Conservation (phyloP, 257 asterid species). For the Fraxinus anomala region DNA sequence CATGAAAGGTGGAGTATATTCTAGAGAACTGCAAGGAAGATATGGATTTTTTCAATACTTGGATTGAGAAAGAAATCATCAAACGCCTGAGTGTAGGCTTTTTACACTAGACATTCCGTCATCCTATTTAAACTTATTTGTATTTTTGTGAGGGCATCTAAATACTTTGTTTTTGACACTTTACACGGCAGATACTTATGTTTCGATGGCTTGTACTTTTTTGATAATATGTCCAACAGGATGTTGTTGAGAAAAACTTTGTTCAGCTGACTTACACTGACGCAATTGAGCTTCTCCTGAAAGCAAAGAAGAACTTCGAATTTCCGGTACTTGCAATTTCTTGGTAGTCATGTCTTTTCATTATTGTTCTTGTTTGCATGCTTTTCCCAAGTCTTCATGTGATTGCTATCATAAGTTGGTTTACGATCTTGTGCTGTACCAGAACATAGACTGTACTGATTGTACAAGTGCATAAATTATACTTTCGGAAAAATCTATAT, state of each 20-base stretch:
- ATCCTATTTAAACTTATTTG: not conserved
- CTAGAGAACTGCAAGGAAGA: conserved; percentile 97
- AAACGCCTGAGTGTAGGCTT: conserved; percentile 63
- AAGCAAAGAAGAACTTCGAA: conserved; percentile 75
- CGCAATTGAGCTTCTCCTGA: conserved; percentile 73
- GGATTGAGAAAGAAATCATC: conserved; percentile 96
- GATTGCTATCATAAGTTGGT: not conserved
- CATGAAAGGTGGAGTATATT: conserved; percentile 69
- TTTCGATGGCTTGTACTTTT: conserved; percentile 31
- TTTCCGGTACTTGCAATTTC: conserved; percentile 62
- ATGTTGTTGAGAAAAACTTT: conserved; percentile 77
- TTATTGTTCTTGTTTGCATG: conserved; percentile 3
- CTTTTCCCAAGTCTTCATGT: not conserved
- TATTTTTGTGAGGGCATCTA: not conserved
- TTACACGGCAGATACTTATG: conserved; percentile 14
- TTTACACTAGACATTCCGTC: conserved; percentile 8
- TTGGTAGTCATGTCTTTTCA: conserved; percentile 8
- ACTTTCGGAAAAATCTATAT: not conserved
- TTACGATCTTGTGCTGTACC: not conserved
- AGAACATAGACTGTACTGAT: not conserved
- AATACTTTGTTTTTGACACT: not conserved
- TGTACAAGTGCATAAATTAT: not conserved
- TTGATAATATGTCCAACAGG: conserved; percentile 50
- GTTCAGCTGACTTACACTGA: conserved; percentile 89
- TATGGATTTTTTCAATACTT: conserved; percentile 90